A percentile compares a stretch with the other conserved stretches of the same genome.
These are phyloP conservation scores for Biancaea sappan DNA, from an alignment of 306 rosid species.

Conservation along the genomic window DNA sequence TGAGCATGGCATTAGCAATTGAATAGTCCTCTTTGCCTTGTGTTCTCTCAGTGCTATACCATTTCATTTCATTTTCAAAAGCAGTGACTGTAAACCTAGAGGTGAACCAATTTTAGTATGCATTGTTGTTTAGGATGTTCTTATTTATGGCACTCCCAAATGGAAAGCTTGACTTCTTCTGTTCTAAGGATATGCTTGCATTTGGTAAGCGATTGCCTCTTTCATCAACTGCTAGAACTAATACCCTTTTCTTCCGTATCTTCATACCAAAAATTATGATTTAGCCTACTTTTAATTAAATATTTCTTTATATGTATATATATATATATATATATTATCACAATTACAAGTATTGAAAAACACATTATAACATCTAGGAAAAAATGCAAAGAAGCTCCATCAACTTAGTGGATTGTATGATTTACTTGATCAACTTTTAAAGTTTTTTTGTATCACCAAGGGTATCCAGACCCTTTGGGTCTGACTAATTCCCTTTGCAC, in stretches of 20 bases:
- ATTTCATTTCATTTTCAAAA: constrained; percentile 78
- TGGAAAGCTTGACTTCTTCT: constrained; percentile 42
- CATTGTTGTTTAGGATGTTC: constrained; percentile 50
- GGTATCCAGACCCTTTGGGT: too few species aligned
- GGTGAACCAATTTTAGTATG: constrained; percentile 67
- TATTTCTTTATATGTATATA: background rate
- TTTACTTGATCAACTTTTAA: too few species aligned
- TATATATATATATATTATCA: background rate
- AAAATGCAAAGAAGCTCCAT: too few species aligned
- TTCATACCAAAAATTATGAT: constrained; percentile 32
- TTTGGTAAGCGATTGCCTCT: constrained; percentile 56
- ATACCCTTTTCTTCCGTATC: constrained; percentile 59
- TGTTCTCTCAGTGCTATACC: constrained; percentile 57
- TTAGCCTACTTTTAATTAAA: background rate
- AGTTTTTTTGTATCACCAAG: too few species aligned
- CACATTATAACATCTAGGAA: background rate
- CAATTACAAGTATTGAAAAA: background rate
- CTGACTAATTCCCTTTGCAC: too few species aligned
- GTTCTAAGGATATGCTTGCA: constrained; percentile 24
- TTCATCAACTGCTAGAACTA: constrained; percentile 45
- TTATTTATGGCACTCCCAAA: constrained; percentile 60
- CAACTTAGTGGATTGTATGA: too few species aligned
- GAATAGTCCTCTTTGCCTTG: constrained; percentile 55
- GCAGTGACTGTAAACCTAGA: constrained; percentile 65
- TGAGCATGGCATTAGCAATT: constrained; percentile 55